Base-by-base conservation (phyloP, 306 rosid genomes). In the Urtica urens region DNA sequence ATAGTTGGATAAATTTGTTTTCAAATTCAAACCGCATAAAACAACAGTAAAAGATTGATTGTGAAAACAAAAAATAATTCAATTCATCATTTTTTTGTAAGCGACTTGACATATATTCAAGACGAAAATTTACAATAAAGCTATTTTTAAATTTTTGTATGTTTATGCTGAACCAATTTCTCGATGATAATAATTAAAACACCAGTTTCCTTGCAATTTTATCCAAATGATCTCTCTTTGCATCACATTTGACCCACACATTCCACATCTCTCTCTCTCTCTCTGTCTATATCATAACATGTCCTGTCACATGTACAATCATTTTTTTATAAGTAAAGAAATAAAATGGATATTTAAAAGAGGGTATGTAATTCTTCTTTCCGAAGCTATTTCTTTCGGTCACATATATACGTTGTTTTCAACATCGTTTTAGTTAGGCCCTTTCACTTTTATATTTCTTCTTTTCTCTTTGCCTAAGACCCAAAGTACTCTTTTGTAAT, bases 401-500 rank as follows among this genome's bases (percentile, higher is more conserved):
- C 68, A 16, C 45, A 45, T 39, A 6, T 18, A 14, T 18, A 14
- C 43, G 15, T 39, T 38, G 5, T 39, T n/a, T 1, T 4, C 18
- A 11, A 38, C 16, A 15, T 34, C 70, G 29, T 60, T 59, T 51
- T 1, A 3, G 5, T 45, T 23, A 4, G 23, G 7, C 10, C 6
- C 30, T 45, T 23, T 12, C 29, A 48, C 17, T 22, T 14, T 22
- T 10, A 5, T 22, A 23, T 21, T 45, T 6, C 1, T 23, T 4
- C 26, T 10, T 19, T 47, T 33, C 53, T 51, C 16, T 50, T 60
- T 67, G 60, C 69, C 64, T 59, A 57, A 46, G 59, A 31, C 70
- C 67, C 57, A 67, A 55, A 64, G 46, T 27, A 46, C 48, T 69
- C 54, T 47, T 54, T 63, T 58, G 57, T 66, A 28, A 10, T 71